These are phyloP conservation scores for Jackrogersella minutella DNA, from an alignment of 495 filamentous ascomycete genomes.

Conservation along the genomic window DNA sequence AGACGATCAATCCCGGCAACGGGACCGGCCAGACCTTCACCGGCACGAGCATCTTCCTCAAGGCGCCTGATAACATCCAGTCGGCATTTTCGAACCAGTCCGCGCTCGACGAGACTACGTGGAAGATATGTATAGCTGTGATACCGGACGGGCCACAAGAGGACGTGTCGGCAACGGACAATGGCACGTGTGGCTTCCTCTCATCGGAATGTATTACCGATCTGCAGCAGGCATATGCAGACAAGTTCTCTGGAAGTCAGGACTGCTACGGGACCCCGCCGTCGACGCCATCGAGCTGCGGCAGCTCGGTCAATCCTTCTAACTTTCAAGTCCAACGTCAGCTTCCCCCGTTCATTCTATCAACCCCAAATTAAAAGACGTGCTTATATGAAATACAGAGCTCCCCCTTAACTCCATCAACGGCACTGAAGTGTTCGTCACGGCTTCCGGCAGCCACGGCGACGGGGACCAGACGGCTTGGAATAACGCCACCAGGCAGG, in stretches of 20 bases:
- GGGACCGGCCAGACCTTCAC: constrained; percentile 35
- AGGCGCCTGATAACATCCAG: constrained; percentile 27
- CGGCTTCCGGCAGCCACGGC: constrained; percentile 35
- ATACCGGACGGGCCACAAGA: constrained; percentile 35
- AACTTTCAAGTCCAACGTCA: constrained; percentile 38
- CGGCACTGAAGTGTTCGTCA: constrained; percentile 38
- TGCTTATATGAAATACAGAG: constrained; percentile 11
- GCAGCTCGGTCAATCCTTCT: constrained; percentile 23
- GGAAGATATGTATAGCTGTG: constrained; percentile 41
- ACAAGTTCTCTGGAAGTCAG: constrained; percentile 33
- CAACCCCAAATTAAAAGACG: background rate
- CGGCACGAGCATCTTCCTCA: constrained; percentile 41
- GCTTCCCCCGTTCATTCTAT: background rate
- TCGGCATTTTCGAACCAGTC: constrained; percentile 25
- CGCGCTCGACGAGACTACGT: constrained; percentile 39
- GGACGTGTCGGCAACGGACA: constrained; percentile 17
- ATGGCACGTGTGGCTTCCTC: constrained; percentile 29
- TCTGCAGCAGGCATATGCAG: constrained; percentile 34
- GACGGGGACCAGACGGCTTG: constrained; percentile 28
- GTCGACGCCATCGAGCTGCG: constrained; percentile 38
- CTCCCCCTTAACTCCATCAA: constrained; percentile 33
- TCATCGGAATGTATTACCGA: constrained; percentile 38
- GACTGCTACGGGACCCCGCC: constrained; percentile 40
- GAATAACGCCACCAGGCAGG: constrained; percentile 19
- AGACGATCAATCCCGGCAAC: constrained; percentile 31